A percentile compares a stretch with the other conserved stretches of the same genome.
phyloP scores from a whole-genome alignment of 2,329 filamentous ascomycete genomes.

The Botryotinia convoluta region DNA sequence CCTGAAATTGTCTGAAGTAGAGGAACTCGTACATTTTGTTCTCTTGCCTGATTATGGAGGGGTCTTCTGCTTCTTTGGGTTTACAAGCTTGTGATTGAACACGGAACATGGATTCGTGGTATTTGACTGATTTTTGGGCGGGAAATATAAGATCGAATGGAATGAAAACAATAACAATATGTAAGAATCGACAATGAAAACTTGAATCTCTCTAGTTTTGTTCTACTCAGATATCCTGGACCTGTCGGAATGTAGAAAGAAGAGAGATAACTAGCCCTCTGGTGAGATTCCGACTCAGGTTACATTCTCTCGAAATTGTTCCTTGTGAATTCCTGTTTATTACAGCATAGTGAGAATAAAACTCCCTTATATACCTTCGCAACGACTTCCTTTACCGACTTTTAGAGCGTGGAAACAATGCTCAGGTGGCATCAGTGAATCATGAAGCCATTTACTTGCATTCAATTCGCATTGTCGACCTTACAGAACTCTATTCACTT shows the following conservation, averaged over 20 bases:
- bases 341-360: rapidly evolving
- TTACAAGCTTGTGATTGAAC: not conserved
- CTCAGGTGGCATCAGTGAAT: not conserved
- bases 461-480: not conserved
- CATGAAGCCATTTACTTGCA: not conserved
- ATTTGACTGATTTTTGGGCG: not conserved
- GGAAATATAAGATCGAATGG: not conserved
- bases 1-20: not conserved
- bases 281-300: too few relatives aligned
- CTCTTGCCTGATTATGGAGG: too few relatives aligned
- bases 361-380: not conserved
- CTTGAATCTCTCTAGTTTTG: rapidly evolving
- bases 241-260: not conserved
- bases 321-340: not conserved
- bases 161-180: not conserved
- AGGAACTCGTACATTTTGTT: too few relatives aligned
- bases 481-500: not conserved
- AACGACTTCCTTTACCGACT: not conserved
- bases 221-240: not conserved
- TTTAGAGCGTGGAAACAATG: not conserved
- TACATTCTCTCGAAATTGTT: too few relatives aligned
- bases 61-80: not conserved
- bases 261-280: not conserved
- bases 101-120: not conserved
- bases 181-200: not conserved